Conservation (phyloP, 495 filamentous ascomycete genomes). For the Annulohypoxylon nitens region DNA sequence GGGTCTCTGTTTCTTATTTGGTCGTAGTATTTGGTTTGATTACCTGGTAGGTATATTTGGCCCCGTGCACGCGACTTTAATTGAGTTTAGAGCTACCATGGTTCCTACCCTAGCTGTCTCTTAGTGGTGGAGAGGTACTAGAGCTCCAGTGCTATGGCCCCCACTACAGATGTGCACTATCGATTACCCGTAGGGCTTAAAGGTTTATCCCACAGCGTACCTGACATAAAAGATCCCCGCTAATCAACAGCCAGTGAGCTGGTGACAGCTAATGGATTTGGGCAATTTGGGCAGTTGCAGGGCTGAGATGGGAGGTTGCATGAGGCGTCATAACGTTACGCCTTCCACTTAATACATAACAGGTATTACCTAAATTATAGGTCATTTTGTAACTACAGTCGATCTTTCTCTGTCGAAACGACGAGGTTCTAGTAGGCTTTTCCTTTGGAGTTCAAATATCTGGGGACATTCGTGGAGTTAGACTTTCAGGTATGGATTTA, state of each 20-base stretch:
- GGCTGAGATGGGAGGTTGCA: not conserved
- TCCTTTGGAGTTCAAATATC: not conserved
- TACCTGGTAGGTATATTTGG: constrained; percentile 4
- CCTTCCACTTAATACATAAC: not conserved
- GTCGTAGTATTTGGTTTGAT: constrained; percentile 3
- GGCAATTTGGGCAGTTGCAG: not conserved
- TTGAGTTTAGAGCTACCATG: constrained; percentile 23
- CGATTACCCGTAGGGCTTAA: constrained; percentile 14
- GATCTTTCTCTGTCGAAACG: not conserved
- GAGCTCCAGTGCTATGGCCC: not conserved
- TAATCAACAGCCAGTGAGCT: not conserved
- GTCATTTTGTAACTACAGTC: not conserved
- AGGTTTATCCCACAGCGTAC: not conserved
- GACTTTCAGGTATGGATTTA: not conserved
- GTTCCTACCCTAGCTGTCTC: not conserved
- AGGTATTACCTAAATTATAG: constrained; percentile 6
- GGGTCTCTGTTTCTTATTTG: constrained; percentile 19
- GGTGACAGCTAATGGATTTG: not conserved
- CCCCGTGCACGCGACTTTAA: constrained; percentile 32
- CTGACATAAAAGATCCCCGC: constrained; percentile 5
- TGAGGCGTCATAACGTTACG: not conserved
- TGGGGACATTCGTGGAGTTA: not conserved
- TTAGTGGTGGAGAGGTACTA: constrained; percentile 2
- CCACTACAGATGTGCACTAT: not conserved
- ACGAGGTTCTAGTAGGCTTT: not conserved